Base-by-base conservation (phyloP, 257 asterid genomes). In the Solanum pennellii region DNA sequence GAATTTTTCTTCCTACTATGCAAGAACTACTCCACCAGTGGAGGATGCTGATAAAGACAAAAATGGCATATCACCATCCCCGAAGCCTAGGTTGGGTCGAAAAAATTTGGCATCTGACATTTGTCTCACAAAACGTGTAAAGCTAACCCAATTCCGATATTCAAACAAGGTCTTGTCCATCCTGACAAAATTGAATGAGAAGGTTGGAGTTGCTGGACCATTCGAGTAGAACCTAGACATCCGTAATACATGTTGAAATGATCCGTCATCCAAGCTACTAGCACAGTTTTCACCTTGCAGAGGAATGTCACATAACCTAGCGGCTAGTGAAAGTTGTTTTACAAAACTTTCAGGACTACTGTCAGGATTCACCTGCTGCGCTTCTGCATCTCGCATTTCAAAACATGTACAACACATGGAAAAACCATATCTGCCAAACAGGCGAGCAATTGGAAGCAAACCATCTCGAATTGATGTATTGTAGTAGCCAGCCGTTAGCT, bases 141-240 rank as follows among this genome's bases (percentile, higher is more conserved):
- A 95, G 86, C 92, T 90, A 9, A 68, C 91, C 94, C 95, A 94
- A 68, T 90, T 91, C 11, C 90, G 91, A 59, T 88, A 72, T 83
- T 92, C 97, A 60, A 95, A 90, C 89, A 95, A 65, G 87, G 86
- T 88, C 77, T 86, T 93, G 90, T 93, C 95, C 98, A 95, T 93
- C 88, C 98, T 92, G 59, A 90, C 92, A 41, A 95, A 93, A 91
- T 93, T 95, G 91, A 93, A 95, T 12, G 98, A 94, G 83, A 95
- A 95, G 5, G 91, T 86, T 3, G 97, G 94, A 12, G 68, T 89
- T 41, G 87, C 89, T 3, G 79, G 87, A 56, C 96, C 97, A 86
- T 91, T 93, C 2, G 93, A 91, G 89, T 90, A 92, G 74, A 92
- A 84, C 86, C 84, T 93, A 9, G 94, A 92, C 97, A 91, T 93